Base-by-base conservation (phyloP, 2,329 filamentous ascomycete genomes). In the Sporothrix dimorphospora region DNA sequence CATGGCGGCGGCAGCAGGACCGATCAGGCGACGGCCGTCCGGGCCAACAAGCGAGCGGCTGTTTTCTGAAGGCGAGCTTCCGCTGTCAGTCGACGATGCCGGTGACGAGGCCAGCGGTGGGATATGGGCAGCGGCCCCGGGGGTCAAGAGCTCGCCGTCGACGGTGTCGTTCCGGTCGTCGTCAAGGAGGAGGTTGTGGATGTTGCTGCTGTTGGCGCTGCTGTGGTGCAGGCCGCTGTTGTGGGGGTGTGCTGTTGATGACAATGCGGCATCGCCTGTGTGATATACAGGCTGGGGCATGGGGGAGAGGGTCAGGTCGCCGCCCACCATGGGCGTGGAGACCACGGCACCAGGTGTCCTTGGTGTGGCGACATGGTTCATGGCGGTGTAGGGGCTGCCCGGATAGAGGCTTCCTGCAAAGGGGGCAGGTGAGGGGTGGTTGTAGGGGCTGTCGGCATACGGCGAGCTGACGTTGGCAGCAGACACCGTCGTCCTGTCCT, bases 21-120 rank as follows among this genome's bases (percentile, higher is more conserved):
- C 59, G 24, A 72, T 59, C 45, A 72, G 66, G 11, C 71, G 71
- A 38, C 71, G 65, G 66, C 38, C 69, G 55, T 70, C 55, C n/a
- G 69, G 68, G 42, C 55, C 71, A n/a, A 72, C 65, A 3, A 69
- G 63, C 8, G 63, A 53, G 12, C 70, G 70, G 40, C 70, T 65
- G 63, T 57, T 68, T 34, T 53, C 45, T 0, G 47, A 24, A 2
- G 34, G 40, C 38, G 63, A 49, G 40, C 21, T 6, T 24, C 42
- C 9, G 21, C 21, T 47, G 61, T 34, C 34, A 2, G 30, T 38
- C 16, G 27, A 38, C 12, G 27, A 49, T 9, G 66, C n/a, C 11
- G 66, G 47, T 27, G 66, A 40, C n/a, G 47, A 16, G 12, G 70
- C 40, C 19, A 27, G 49, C 19, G 24, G 45, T 21, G 27, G 45